Percentiles rank a stretch among this genome's conserved stretches.
phyloP scores from a whole-genome alignment of 495 filamentous ascomycete genomes.

The Lophium mytilinum region DNA sequence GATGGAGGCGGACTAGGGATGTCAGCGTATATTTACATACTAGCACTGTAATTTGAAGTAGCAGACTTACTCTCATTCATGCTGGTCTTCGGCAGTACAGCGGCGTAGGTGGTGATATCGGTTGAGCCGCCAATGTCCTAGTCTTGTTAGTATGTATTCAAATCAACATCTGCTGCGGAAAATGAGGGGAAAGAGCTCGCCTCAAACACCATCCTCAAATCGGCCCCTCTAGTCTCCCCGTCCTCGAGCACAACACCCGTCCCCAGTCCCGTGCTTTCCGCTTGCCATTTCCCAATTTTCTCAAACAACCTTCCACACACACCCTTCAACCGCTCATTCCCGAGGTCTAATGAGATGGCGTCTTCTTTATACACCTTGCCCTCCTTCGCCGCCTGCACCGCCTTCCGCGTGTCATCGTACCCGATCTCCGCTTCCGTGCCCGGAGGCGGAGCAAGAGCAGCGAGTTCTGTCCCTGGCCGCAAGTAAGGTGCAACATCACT shows the following conservation, averaged over 20 bases:
- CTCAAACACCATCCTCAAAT: constrained; percentile 28
- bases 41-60: neutral
- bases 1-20: constrained; percentile 17
- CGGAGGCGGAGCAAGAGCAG: neutral
- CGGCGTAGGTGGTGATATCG: constrained; percentile 7
- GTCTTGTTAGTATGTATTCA: neutral
- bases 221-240: neutral
- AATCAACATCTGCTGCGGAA: neutral
- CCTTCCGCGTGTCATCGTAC: constrained; percentile 18
- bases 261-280: constrained; percentile 12
- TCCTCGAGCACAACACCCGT: constrained; percentile 21
- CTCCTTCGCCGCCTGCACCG: constrained; percentile 14
- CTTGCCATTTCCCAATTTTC: constrained; percentile 19
- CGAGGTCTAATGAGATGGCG: constrained; percentile 11
- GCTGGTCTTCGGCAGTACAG: neutral
- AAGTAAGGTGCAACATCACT: constrained; percentile 16
- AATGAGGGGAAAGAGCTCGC: constrained; percentile 12
- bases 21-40: too few species aligned
- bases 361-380: constrained; percentile 14
- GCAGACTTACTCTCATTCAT: neutral
- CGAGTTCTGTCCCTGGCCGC: neutral
- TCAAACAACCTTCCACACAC: constrained; percentile 5
- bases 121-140: neutral
- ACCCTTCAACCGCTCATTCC: constrained; percentile 1
- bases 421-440: neutral